phyloP scores from a whole-genome alignment of 2,329 filamentous ascomycete genomes.

The Claviceps pazoutovae region DNA sequence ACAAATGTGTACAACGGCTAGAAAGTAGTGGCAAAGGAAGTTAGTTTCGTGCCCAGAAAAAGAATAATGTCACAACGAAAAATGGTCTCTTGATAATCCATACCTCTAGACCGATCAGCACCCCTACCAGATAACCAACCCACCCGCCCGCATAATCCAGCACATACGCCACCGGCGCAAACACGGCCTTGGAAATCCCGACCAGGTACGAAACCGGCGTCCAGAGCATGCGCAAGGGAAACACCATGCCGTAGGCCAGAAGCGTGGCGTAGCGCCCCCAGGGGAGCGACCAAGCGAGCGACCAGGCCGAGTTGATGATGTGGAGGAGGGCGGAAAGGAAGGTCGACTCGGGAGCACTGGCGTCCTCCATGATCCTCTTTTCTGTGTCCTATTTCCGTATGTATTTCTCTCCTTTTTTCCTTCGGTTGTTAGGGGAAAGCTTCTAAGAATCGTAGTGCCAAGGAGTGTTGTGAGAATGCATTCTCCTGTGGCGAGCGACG shows the following conservation, averaged over 20 bases:
- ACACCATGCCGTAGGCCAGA: constrained; percentile 9
- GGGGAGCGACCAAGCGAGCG: constrained; percentile 16
- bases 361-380: constrained; percentile 6
- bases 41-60: not conserved
- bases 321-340: constrained; percentile 14
- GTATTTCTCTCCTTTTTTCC: not conserved
- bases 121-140: not conserved
- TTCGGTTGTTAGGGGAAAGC: not conserved
- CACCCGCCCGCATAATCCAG: constrained; percentile 3
- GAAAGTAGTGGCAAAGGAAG: not conserved
- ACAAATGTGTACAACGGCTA: constrained; percentile 32
- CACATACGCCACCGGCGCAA: constrained; percentile 4
- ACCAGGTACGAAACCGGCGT: constrained; percentile 2
- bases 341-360: constrained; percentile 8
- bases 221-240: constrained; percentile 3
- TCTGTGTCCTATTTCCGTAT: not conserved
- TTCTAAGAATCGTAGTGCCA: not conserved
- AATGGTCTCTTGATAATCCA: not conserved
- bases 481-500: not conserved
- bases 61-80: not conserved
- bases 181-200: not conserved
- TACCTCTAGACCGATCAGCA: constrained; percentile 6
- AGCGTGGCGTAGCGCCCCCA: constrained; percentile 14
- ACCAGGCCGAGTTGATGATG: constrained; percentile 14
- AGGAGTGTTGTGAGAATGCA: not conserved